Base-by-base conservation (phyloP, 192 early-diverging fungal genomes). In the Dimargaris verticillata region DNA sequence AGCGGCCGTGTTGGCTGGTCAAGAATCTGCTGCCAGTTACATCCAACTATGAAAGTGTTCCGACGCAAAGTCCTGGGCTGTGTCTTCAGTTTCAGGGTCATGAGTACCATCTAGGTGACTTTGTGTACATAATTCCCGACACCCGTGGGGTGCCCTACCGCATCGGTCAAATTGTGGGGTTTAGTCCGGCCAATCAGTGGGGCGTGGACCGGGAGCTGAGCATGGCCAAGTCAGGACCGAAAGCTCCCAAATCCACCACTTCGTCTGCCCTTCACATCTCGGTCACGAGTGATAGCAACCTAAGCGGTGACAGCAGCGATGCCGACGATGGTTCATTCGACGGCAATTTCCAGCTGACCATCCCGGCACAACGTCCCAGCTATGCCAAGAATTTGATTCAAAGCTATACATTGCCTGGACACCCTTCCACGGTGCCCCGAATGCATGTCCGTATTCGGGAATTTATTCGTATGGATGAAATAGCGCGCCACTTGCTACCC, bases 71-170 rank as follows among this genome's bases (percentile, higher is more conserved):
- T 25, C 49, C 42, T 55, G 15, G 62, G 14, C 47, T 61, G 24
- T 45, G 61, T 55, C n/a, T 72, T 26, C 44, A 5, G 13, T 64
- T 57, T 22, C 57, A 67, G 12, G 73, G 69, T 11, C 44, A 67
- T 3, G 71, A 72, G 54, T 85, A 83, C 33, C 80, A 79, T 49
- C 61, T 64, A 22, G 41, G 70, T 41, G 83, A 85, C 59, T 77
- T 78, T 44, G 77, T 78, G 0, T 85, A 82, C 44, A 62, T 83
- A 12, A 69, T 70, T 22, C 71, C 78, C 18, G 67, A 70, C 48
- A 53, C 65, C 28, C 60, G 33, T 18, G 64, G 68, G 24, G 64
- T 66, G 51, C 77, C 82, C 20, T 80, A 80, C 66, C 63, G 69
- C 28, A 75, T 83, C 43, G 80, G 73, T 3, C 76, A 80, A 22